phyloP scores from a whole-genome alignment of 2,329 filamentous ascomycete genomes.

The Hymenoscyphus fraxineus region DNA sequence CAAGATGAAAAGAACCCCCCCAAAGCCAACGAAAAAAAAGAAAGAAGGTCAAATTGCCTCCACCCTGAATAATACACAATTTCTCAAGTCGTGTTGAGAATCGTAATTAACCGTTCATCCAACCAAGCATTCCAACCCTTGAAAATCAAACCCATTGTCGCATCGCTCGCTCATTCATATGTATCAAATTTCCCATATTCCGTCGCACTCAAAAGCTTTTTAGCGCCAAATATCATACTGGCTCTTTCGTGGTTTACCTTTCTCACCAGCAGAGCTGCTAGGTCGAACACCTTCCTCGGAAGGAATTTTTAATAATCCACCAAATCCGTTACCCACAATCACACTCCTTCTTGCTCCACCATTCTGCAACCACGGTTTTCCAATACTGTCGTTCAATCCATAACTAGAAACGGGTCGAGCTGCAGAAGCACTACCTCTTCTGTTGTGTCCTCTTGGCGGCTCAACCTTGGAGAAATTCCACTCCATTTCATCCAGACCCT shows the following conservation, averaged over 20 bases:
- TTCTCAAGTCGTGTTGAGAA: neutral
- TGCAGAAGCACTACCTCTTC: slow-evolving; percentile 35
- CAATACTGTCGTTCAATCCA: slow-evolving; percentile 43
- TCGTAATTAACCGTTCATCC: neutral
- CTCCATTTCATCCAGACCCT: slow-evolving; percentile 63
- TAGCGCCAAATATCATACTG: slow-evolving; percentile 33
- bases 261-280: slow-evolving; percentile 30
- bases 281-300: slow-evolving; percentile 41
- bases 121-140: neutral
- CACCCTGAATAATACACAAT: slow-evolving; percentile 1
- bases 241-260: slow-evolving; percentile 21
- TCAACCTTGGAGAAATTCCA: slow-evolving; percentile 64
- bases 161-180: neutral
- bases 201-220: slow-evolving; percentile 1
- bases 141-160: neutral
- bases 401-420: slow-evolving; percentile 43
- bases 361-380: slow-evolving; percentile 38
- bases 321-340: slow-evolving; percentile 64
- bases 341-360: slow-evolving; percentile 57
- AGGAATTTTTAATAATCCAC: slow-evolving; percentile 63
- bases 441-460: slow-evolving; percentile 40
- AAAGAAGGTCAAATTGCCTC: neutral
- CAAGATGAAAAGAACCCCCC: neutral
- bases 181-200: neutral
- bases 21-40: neutral